phyloP scores from a whole-genome alignment of 352 stramenopile genomes.

The Sclerospora graminicola region DNA sequence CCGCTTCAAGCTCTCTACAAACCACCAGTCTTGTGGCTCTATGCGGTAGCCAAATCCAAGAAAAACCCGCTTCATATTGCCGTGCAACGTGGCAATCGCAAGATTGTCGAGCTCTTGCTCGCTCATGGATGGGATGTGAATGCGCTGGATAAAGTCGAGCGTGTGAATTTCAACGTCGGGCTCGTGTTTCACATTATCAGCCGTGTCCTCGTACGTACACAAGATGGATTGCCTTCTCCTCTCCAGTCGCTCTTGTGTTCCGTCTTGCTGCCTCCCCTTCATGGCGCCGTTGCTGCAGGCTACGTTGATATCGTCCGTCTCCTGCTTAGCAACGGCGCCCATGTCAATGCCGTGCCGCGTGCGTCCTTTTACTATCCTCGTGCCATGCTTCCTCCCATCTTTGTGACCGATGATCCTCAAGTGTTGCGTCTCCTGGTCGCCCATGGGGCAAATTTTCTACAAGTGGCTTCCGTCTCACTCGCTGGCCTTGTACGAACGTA shows the following conservation, averaged over 20 bases:
- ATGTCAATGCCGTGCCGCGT: constrained; percentile 50
- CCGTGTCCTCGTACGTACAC: constrained; percentile 49
- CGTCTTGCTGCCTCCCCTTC: constrained; percentile 56
- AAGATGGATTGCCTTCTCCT: constrained; percentile 42
- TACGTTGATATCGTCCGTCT: constrained; percentile 50
- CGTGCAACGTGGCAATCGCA: constrained; percentile 33
- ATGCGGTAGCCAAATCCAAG: constrained; percentile 45
- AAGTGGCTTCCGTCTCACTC: constrained; percentile 39
- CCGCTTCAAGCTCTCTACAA: constrained; percentile 32
- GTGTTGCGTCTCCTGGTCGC: constrained; percentile 53
- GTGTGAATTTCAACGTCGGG: constrained; percentile 71
- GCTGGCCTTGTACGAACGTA: constrained; percentile 32
- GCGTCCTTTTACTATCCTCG: constrained; percentile 59
- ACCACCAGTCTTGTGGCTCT: constrained; percentile 46
- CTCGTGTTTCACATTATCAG: constrained; percentile 63
- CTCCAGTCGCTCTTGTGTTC: constrained; percentile 44
- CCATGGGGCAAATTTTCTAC: constrained; percentile 55
- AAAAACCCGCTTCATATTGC: constrained; percentile 77
- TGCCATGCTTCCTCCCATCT: constrained; percentile 54
- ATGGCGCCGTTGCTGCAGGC: constrained; percentile 51
- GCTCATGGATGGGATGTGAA: constrained; percentile 51
- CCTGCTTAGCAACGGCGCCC: constrained; percentile 42
- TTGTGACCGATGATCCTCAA: constrained; percentile 64
- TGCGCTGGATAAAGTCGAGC: constrained; percentile 61
- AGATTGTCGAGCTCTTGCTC: constrained; percentile 53